Conservation (phyloP, 1,139 yeast species). For the Scheffersomyces parashehatae region DNA sequence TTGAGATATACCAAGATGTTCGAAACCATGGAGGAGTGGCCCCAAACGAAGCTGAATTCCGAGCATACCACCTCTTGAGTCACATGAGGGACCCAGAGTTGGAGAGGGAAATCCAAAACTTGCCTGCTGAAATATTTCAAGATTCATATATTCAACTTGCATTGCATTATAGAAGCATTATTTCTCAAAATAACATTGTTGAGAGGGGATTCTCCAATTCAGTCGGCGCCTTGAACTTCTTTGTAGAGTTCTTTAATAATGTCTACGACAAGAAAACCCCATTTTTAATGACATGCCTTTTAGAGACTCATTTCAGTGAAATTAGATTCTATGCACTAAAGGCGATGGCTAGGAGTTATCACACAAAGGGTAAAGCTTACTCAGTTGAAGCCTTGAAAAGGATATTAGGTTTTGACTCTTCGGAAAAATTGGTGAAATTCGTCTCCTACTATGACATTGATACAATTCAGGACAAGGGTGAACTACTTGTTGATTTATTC, state of each 20-base stretch:
- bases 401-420: slow-evolving; percentile 66
- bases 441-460: slow-evolving; percentile 66
- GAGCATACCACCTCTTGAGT: slow-evolving; percentile 82
- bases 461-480: slow-evolving; percentile 35
- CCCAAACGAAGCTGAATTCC: slow-evolving; percentile 90
- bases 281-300: slow-evolving; percentile 67
- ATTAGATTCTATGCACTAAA: slow-evolving; percentile 74
- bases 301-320: slow-evolving; percentile 81
- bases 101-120: slow-evolving; percentile 69
- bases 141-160: slow-evolving; percentile 71
- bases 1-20: slow-evolving; percentile 84
- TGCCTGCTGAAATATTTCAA: slow-evolving; percentile 60
- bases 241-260: slow-evolving; percentile 62
- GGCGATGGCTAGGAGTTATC: slow-evolving; percentile 67
- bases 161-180: slow-evolving; percentile 61
- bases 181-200: slow-evolving; percentile 62
- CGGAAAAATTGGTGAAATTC: slow-evolving; percentile 54
- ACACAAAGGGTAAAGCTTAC: slow-evolving; percentile 70
- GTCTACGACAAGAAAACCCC: slow-evolving; percentile 57
- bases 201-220: slow-evolving; percentile 58
- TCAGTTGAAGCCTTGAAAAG: slow-evolving; percentile 46
- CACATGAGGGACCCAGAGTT: slow-evolving; percentile 84
- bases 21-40: slow-evolving; percentile 66
- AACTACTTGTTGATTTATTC: slow-evolving; percentile 54
- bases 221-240: slow-evolving; percentile 65